A percentile compares a stretch with the other conserved stretches of the same genome.
phyloP scores from a whole-genome alignment of 2,329 filamentous ascomycete species.

The Trichoderma koningii region DNA sequence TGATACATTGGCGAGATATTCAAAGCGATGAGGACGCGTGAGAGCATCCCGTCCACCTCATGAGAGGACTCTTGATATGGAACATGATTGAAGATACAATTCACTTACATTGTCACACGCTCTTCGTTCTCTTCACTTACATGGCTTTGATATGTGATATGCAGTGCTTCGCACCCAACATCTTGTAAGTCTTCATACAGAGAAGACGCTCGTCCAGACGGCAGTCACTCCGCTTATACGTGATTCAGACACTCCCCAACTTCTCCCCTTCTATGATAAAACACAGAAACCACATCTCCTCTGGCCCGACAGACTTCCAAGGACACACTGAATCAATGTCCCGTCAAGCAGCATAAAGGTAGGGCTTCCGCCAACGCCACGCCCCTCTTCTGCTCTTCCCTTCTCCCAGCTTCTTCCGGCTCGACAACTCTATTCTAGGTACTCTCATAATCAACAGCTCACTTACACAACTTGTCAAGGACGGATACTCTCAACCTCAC shows the following conservation, averaged over 20 bases:
- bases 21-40: background rate
- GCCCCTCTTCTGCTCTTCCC: background rate
- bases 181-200: background rate
- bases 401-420: background rate
- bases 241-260: background rate
- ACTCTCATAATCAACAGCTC: background rate
- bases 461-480: background rate
- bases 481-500: background rate
- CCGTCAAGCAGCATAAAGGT: background rate
- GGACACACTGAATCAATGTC: slow-evolving; percentile 24
- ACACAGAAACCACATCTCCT: background rate
- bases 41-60: background rate
- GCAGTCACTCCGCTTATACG: background rate
- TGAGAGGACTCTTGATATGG: background rate
- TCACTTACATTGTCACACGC: background rate
- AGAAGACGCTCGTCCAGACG: background rate
- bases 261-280: background rate
- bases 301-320: background rate
- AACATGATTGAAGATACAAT: background rate
- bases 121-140: no score
- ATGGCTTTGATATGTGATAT: no score
- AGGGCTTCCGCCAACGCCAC: background rate
- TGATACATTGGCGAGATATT: background rate
- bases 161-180: no score
- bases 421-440: no score